These are phyloP conservation scores for Ophiosphaerella korrae DNA, from an alignment of 2,329 filamentous ascomycete genomes.

Conservation along the genomic window DNA sequence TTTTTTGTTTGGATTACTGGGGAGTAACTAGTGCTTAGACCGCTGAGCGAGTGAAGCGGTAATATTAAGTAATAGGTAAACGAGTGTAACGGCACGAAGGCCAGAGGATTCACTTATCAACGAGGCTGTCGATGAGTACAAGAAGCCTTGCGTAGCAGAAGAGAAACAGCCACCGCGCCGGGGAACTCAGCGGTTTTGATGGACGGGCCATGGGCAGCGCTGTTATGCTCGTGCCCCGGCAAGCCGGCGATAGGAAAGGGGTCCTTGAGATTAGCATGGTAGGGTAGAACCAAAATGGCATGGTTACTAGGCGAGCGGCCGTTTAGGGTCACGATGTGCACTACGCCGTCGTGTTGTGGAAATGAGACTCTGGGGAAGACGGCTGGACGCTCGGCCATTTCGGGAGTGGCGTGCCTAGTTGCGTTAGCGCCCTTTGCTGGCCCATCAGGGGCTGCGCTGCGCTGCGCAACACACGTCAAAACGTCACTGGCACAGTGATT, in stretches of 20 bases:
- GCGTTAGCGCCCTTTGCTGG: conserved; percentile 5
- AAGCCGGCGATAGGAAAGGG: conserved; percentile 38
- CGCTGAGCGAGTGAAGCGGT: conserved; percentile 89
- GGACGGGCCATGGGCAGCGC: conserved; percentile 24
- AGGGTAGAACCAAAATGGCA: conserved; percentile 31
- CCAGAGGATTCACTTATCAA: conserved; percentile 34
- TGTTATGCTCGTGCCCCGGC: conserved; percentile 15
- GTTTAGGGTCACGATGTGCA: conserved; percentile 31
- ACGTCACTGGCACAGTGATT: conserved; percentile 15
- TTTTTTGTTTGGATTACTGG: conserved; percentile 55
- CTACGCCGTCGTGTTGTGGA: conserved; percentile 24
- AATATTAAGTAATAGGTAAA: conserved; percentile 35
- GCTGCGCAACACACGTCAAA: conserved; percentile 11
- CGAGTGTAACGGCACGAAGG: conserved; percentile 45
- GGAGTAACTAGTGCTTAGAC: conserved; percentile 48
- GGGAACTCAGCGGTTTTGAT: conserved; percentile 40
- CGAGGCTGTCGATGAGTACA: conserved; percentile 41
- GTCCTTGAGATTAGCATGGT: conserved; percentile 36
- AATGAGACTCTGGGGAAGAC: conserved; percentile 39
- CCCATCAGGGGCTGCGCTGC: conserved; percentile 9
- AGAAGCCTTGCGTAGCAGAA: conserved; percentile 39
- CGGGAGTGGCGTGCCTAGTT: conserved; percentile 7
- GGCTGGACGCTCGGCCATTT: conserved; percentile 1
- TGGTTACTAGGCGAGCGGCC: conserved; percentile 26
- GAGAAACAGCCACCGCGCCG: conserved; percentile 18